Conservation (phyloP, 805 yeast species). For the Millerago galiae region DNA sequence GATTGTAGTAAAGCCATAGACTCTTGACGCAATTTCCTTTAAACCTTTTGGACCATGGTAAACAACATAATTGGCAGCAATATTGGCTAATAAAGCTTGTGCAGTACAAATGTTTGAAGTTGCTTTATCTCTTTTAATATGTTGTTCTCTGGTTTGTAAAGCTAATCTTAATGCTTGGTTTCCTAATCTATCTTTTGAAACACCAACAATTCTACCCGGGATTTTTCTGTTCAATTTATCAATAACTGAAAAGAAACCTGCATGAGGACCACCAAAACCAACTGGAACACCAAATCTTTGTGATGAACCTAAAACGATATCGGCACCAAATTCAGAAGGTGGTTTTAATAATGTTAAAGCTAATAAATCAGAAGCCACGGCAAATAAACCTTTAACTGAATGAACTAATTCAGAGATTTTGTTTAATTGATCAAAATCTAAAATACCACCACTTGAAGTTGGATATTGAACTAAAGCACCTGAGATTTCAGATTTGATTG, state of each 20-base stretch:
- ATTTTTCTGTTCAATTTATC: conserved; percentile 79
- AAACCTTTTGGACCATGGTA: conserved; percentile 93
- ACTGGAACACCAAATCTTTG: conserved; percentile 97
- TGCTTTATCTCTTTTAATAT: conserved; percentile 94
- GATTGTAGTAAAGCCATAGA: conserved; percentile 65
- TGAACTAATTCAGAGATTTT: conserved; percentile 63
- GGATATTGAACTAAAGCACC: conserved; percentile 93
- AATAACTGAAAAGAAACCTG: conserved; percentile 92
- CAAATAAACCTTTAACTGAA: conserved; percentile 61
- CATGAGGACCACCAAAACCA: conserved; percentile 99
- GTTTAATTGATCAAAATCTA: conserved; percentile 40
- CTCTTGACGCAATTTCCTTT: conserved; percentile 66
- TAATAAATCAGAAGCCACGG: conserved; percentile 87
- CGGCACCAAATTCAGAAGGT: conserved; percentile 84
- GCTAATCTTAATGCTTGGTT: conserved; percentile 88
- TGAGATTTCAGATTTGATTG: conserved; percentile 39
- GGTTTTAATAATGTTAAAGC: conserved; percentile 83
- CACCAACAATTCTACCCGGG: conserved; percentile 95
- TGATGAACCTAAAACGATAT: conserved; percentile 84
- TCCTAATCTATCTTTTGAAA: conserved; percentile 86
- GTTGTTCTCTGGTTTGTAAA: conserved; percentile 96
- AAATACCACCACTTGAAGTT: conserved; percentile 70
- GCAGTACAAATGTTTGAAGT: conserved; percentile 98
- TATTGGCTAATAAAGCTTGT: conserved; percentile 92
- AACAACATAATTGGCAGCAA: conserved; percentile 92